These are phyloP conservation scores for Paraleonurus japonicus DNA, from an alignment of 257 asterid genomes.

Conservation along the genomic window DNA sequence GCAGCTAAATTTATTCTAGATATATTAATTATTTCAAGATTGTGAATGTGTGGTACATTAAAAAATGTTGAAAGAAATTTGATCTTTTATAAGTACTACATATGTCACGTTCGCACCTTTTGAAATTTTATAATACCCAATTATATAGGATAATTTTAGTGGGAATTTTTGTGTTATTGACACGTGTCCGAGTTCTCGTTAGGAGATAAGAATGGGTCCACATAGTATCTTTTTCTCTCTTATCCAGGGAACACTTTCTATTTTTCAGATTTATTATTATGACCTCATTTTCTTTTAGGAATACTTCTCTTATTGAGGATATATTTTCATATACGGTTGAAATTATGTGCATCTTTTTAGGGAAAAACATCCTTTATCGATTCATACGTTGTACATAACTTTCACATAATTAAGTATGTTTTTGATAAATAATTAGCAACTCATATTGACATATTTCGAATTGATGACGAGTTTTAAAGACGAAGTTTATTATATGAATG, in stretches of 20 bases:
- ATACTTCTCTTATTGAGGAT: too few species aligned
- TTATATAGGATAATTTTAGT: neutral
- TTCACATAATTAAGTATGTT: too few species aligned
- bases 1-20: neutral
- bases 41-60: neutral
- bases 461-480: too few species aligned
- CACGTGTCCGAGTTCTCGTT: constrained; percentile 7
- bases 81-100: neutral
- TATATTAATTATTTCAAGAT: neutral
- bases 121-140: neutral
- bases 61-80: neutral
- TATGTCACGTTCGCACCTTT: neutral
- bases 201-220: constrained; percentile 45
- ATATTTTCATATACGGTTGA: too few species aligned
- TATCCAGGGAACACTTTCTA: constrained; percentile 14
- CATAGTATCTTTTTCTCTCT: constrained; percentile 38
- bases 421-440: too few species aligned
- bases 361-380: too few species aligned
- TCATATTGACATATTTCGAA: too few species aligned
- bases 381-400: too few species aligned
- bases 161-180: neutral
- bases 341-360: too few species aligned
- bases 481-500: too few species aligned
- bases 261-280: neutral
- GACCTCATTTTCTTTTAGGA: neutral